A percentile compares a stretch with the other conserved stretches of the same genome.
Conservation (phyloP, 1,284 basidiomycete genomes). For the Naganishia sp. region DNA sequence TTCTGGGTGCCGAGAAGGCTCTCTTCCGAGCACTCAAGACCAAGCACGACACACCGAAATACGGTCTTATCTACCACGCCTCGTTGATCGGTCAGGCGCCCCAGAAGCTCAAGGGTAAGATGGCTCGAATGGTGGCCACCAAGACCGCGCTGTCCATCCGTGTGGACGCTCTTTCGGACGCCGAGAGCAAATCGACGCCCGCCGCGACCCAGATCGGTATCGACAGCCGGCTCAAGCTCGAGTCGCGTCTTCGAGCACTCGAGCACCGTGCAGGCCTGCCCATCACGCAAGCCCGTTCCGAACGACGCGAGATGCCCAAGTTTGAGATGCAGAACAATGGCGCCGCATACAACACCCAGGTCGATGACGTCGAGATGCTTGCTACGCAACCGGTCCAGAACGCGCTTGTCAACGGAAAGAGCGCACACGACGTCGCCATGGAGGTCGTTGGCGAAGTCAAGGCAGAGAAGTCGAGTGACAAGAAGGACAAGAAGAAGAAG, state of each 20-base stretch:
- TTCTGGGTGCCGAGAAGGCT: slow-evolving; percentile 97
- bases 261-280: slow-evolving; percentile 72
- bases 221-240: slow-evolving; percentile 91
- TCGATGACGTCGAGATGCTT: slow-evolving; percentile 66
- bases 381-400: slow-evolving; percentile 68
- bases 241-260: slow-evolving; percentile 85
- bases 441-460: slow-evolving; percentile 60
- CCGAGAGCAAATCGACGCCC: slow-evolving; percentile 83
- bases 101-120: slow-evolving; percentile 98
- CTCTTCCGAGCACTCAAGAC: slow-evolving; percentile 97
- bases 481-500: slow-evolving; percentile 69
- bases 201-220: slow-evolving; percentile 82
- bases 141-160: slow-evolving; percentile 95
- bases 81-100: slow-evolving; percentile 96
- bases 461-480: slow-evolving; percentile 56
- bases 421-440: slow-evolving; percentile 64
- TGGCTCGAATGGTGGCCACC: slow-evolving; percentile 99
- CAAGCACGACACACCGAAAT: slow-evolving; percentile 98
- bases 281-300: slow-evolving; percentile 56
- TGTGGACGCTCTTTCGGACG: slow-evolving; percentile 91
- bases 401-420: slow-evolving; percentile 47
- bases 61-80: slow-evolving; percentile 95
- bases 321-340: slow-evolving; percentile 73
- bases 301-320: slow-evolving; percentile 65
- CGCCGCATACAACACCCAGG: slow-evolving; percentile 76